Evolutionary conservation across 352 stramenopile genomes (phyloP).

Genomic region (Pythium plurisporium): DNA sequence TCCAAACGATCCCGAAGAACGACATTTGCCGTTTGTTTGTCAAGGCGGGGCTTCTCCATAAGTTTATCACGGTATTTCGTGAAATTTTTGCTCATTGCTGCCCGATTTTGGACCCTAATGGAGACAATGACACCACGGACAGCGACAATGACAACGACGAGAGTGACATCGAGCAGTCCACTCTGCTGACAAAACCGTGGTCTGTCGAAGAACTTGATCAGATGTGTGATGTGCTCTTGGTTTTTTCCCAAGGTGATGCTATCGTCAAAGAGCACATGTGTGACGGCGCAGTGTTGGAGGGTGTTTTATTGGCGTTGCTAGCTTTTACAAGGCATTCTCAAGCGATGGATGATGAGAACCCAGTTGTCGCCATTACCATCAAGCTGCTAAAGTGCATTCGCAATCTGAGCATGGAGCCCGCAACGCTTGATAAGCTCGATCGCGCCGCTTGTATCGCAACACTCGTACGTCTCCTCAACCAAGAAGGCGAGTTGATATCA

Average conservation of each 20-base stretch:
- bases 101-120: slow-evolving; percentile 9
- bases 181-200: slow-evolving; percentile 30
- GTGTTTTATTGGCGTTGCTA: slow-evolving; percentile 49
- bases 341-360: slow-evolving; percentile 1
- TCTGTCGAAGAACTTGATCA: slow-evolving; percentile 65
- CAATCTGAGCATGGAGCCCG: slow-evolving; percentile 90
- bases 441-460: slow-evolving; percentile 82
- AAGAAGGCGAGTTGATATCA: not conserved
- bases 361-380: slow-evolving; percentile 39
- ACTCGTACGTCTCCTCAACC: slow-evolving; percentile 75
- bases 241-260: slow-evolving; percentile 90
- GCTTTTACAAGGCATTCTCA: slow-evolving; percentile 18
- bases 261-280: slow-evolving; percentile 93
- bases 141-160: slow-evolving; percentile 1
- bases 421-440: slow-evolving; percentile 87
- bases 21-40: slow-evolving; percentile 94
- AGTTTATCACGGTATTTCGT: slow-evolving; percentile 86
- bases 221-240: slow-evolving; percentile 85
- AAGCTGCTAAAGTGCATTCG: slow-evolving; percentile 83
- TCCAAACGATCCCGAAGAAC: slow-evolving; percentile 91
- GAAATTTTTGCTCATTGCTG: slow-evolving; percentile 50
- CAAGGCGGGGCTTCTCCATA: slow-evolving; percentile 85
- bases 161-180: slow-evolving; percentile 14
- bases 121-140: slow-evolving; percentile 1
- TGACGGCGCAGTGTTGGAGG: slow-evolving; percentile 69